These are phyloP conservation scores for Combretum micranthum DNA, from an alignment of 345 rosid species.

Conservation along the genomic window DNA sequence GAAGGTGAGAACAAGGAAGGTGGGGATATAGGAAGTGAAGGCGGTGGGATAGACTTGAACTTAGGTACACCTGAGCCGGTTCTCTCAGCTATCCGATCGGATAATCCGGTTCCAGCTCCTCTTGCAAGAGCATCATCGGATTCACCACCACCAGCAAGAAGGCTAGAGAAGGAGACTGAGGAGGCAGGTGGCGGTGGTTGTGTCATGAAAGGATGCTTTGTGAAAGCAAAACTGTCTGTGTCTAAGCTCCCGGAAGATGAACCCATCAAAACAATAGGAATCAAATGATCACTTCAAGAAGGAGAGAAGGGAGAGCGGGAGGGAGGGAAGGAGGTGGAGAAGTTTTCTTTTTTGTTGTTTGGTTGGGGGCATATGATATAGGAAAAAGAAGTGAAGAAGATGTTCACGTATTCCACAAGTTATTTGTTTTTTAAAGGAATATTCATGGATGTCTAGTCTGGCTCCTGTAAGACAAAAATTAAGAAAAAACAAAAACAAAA, in stretches of 20 bases:
- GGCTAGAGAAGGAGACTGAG: constrained; percentile 49
- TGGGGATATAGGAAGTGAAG: constrained; percentile 76
- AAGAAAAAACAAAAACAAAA: too few relatives aligned
- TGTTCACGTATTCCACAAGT: constrained; percentile 17
- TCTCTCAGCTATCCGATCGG: constrained; percentile 44
- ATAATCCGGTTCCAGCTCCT: constrained; percentile 8
- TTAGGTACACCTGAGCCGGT: constrained; percentile 73
- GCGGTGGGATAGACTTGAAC: constrained; percentile 75
- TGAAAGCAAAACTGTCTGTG: constrained; percentile 7
- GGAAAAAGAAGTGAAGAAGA: constrained; percentile 13
- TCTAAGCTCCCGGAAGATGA: constrained; percentile 37
- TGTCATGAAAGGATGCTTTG: constrained; percentile 1
- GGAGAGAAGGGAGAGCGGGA: neutral
- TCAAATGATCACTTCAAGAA: neutral
- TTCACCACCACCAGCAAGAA: constrained; percentile 28
- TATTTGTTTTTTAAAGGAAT: too few relatives aligned
- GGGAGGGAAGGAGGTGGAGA: neutral
- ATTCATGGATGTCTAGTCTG: too few relatives aligned
- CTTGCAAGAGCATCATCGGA: neutral
- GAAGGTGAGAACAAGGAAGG: constrained; percentile 53
- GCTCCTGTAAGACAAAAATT: too few relatives aligned
- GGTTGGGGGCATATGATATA: neutral
- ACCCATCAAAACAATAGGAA: constrained; percentile 19
- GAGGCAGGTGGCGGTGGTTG: constrained; percentile 2
- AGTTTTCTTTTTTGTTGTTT: too few relatives aligned